Conservation (phyloP, 2,329 filamentous ascomycete species). For the Sclerotinia sclerotiorum region DNA sequence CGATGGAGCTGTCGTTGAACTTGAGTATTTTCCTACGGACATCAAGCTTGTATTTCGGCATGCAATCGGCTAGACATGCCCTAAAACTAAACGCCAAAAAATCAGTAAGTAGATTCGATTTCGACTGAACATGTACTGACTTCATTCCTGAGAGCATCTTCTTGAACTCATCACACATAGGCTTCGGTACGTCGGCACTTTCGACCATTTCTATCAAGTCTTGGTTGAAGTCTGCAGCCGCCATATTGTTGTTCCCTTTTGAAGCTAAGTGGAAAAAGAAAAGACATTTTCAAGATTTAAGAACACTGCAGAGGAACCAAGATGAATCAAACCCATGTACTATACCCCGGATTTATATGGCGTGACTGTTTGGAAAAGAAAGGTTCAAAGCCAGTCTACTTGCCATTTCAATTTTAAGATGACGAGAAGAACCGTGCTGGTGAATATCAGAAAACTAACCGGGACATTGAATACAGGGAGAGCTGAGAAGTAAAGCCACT, state of each 20-base stretch:
- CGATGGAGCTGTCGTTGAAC: constrained; percentile 32
- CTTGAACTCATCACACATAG: constrained; percentile 29
- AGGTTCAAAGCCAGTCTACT: neutral
- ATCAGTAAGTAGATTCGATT: neutral
- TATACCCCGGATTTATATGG: neutral
- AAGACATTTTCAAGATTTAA: constrained; percentile 18
- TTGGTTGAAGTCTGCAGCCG: constrained; percentile 12
- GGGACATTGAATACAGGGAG: neutral
- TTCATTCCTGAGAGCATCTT: constrained; percentile 35
- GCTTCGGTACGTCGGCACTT: constrained; percentile 29
- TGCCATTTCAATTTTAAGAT: constrained; percentile 2
- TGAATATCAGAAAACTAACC: neutral
- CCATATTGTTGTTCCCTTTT: constrained; percentile 16
- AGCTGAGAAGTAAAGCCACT: constrained; percentile 17
- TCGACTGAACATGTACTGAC: constrained; percentile 22
- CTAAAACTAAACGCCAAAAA: constrained; percentile 14
- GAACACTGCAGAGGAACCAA: constrained; percentile 3
- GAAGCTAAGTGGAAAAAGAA: constrained; percentile 15
- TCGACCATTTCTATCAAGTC: constrained; percentile 41
- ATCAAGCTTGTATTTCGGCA: constrained; percentile 21
- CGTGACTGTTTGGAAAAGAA: neutral
- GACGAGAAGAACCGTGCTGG: neutral
- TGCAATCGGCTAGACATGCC: constrained; percentile 17
- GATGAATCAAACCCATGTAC: constrained; percentile 7
- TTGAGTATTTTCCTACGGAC: constrained; percentile 25